phyloP scores from a whole-genome alignment of 805 yeast species.

The Candida michaelii region DNA sequence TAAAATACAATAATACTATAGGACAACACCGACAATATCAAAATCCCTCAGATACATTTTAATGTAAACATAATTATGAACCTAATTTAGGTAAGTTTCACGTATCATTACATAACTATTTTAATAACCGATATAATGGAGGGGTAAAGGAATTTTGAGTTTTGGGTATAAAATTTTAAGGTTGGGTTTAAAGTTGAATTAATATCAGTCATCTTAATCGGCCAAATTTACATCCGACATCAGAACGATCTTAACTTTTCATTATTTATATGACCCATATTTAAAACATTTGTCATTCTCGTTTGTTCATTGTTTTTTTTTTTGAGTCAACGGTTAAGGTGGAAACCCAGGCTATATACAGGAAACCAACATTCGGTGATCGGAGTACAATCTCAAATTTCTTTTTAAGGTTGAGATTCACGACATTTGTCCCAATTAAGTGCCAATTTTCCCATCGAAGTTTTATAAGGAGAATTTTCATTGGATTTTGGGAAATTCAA shows the following conservation, averaged over 20 bases:
- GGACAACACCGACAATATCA: conserved; percentile 1
- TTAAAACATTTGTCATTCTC: no score
- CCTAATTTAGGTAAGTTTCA: conserved; percentile 1
- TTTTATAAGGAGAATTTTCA: conserved; percentile 7
- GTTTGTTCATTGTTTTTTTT: neutral
- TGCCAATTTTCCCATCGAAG: conserved; percentile 7
- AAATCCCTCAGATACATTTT: neutral
- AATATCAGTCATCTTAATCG: neutral
- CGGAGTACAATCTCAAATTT: conserved; percentile 5
- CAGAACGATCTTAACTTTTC: no score
- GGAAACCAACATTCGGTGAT: conserved; percentile 9
- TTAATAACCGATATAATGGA: conserved; percentile 3
- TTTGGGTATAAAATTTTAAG: neutral
- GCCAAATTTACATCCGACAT: neutral
- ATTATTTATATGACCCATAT: no score
- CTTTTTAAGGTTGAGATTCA: neutral
- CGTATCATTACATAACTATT: conserved; percentile 2
- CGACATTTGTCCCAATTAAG: conserved; percentile 5
- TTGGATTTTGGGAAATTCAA: conserved; percentile 1
- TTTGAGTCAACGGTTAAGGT: neutral
- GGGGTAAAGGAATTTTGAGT: conserved; percentile 2
- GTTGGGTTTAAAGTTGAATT: neutral
- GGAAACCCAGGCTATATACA: neutral
- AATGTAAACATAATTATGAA: neutral
- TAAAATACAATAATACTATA: conserved; percentile 2